Base-by-base conservation (phyloP, 1,139 yeast genomes). In the Scheffersomyces quercinus region DNA sequence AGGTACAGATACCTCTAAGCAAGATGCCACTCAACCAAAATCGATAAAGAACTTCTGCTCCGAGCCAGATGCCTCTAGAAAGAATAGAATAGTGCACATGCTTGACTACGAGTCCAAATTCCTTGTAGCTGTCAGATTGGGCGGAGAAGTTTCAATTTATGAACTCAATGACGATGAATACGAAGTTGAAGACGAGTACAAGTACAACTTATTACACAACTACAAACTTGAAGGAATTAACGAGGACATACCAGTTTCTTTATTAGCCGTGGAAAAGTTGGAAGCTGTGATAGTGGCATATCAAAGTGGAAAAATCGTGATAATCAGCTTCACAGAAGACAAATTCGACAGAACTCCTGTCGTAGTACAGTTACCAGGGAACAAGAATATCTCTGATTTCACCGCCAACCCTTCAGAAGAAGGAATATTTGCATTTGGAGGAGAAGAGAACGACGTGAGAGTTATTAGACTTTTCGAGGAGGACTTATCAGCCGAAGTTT, bases 1-100 rank as follows among this genome's bases (percentile, higher is more conserved):
- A 44, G 89, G 89, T 0, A 82, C 88, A 0, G 89, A 86, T 54
- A 85, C 91, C 5, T 83, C 91, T 4, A 71, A 73, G 41, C 79
- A 81, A 55, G 77, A 74, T 40, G 83, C 79, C 0, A 58, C 62
- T n/a, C 83, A 80, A 50, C 85, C 87, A 2, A 70, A 67, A 38
- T 65, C 75, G 31, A 62, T 79, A 16, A 70, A 60, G 39, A 65
- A 72, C 36, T 69, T 68, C 42, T 67, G 75, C 39, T 55, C 60
- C 7, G 70, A 69, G 40, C 77, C 67, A 6, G 57, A 62, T 10
- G 47, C 58, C 26, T 57, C 68, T 7, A 49, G 55, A 34, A 63
- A 56, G 42, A 51, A 65, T 29, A 63, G 67, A 49, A 62, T 70
- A 42, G 45, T 56, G 40, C 52, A 59, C 32, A 54, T 69, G 59